Conservation (phyloP, 768 basidiomycete genomes). For the Pleurotus giganteus region DNA sequence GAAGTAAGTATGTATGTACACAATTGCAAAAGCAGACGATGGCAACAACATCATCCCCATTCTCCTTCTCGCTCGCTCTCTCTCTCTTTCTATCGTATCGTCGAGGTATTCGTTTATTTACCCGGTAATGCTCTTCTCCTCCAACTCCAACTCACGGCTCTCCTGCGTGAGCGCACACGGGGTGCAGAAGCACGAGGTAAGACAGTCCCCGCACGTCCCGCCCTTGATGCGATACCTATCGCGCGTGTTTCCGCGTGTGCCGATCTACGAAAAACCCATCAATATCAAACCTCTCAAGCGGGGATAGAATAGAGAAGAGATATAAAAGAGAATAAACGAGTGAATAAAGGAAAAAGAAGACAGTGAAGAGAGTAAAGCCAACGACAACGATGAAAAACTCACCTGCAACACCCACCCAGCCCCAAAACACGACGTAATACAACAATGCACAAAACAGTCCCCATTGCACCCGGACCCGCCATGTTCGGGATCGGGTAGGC, state of each 20-base stretch:
- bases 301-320: too few relatives aligned
- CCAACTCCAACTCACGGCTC: constrained; percentile 42
- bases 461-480: constrained; percentile 28
- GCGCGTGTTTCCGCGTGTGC: constrained; percentile 36
- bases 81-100: too few relatives aligned
- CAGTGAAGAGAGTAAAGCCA: not conserved
- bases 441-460: constrained; percentile 37
- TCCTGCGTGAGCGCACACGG: constrained; percentile 52
- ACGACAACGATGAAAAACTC: not conserved
- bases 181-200: constrained; percentile 36
- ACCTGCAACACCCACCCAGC: constrained; percentile 43
- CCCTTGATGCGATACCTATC: constrained; percentile 47
- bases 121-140: constrained; percentile 34
- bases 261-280: constrained; percentile 19
- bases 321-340: not conserved
- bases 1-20: too few relatives aligned
- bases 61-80: too few relatives aligned
- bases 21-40: too few relatives aligned
- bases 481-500: constrained; percentile 32
- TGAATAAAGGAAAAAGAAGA: not conserved
- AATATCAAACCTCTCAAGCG: not conserved
- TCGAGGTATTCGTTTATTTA: too few relatives aligned
- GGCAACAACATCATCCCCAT: too few relatives aligned
- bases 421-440: constrained; percentile 29
- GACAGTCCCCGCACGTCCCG: constrained; percentile 38